These are phyloP conservation scores for Lipomyces starkeyi DNA, from an alignment of 805 yeast species.

Conservation along the genomic window DNA sequence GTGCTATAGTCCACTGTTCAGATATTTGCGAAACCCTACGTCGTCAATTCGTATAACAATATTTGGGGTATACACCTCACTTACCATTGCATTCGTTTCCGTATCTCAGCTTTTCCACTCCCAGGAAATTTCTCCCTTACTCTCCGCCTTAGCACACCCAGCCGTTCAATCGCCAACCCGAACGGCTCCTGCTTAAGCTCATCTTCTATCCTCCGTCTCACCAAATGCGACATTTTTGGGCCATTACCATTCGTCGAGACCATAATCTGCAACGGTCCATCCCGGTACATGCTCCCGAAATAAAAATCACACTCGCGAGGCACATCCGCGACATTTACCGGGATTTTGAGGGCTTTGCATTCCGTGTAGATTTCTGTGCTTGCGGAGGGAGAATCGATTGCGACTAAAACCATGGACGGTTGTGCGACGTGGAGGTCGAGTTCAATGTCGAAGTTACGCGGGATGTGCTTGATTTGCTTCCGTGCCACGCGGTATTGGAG, in stretches of 20 bases:
- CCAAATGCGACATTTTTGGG: constrained; percentile 72
- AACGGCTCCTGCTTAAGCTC: constrained; percentile 23
- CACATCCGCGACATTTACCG: constrained; percentile 81
- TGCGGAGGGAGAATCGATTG: constrained; percentile 71
- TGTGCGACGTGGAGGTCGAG: constrained; percentile 39
- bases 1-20: constrained; percentile 32
- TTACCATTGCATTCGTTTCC: constrained; percentile 36
- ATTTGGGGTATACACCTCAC: background rate
- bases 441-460: constrained; percentile 32
- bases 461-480: constrained; percentile 50
- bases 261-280: constrained; percentile 78
- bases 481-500: constrained; percentile 45
- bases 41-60: background rate
- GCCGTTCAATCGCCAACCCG: constrained; percentile 33
- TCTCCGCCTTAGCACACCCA: constrained; percentile 29
- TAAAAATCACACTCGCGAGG: constrained; percentile 86
- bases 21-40: constrained; percentile 31
- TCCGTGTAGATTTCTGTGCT: constrained; percentile 63
- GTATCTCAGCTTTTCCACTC: constrained; percentile 14
- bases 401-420: constrained; percentile 69
- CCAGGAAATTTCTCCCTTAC: constrained; percentile 32
- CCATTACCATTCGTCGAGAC: constrained; percentile 83
- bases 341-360: constrained; percentile 54
- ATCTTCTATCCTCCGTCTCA: constrained; percentile 60
- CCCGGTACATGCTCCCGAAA: constrained; percentile 77